A percentile compares a stretch with the other conserved stretches of the same genome.
These are phyloP conservation scores for Rhodomyrtus tomentosa DNA, from an alignment of 345 rosid genomes.

Conservation along the genomic window DNA sequence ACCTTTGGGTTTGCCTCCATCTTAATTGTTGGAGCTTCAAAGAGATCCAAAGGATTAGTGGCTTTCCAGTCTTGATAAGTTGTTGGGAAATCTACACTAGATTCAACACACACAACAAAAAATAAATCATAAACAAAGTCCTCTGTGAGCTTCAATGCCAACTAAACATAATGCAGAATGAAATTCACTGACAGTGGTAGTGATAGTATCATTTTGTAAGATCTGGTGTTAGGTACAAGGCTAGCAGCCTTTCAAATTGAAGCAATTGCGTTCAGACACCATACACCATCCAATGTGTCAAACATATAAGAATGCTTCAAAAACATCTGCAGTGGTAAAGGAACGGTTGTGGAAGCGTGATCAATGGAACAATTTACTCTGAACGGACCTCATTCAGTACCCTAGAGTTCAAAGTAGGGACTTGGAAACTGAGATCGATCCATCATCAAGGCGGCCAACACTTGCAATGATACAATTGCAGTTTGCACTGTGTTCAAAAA, in stretches of 20 bases:
- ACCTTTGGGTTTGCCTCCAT: constrained; percentile 87
- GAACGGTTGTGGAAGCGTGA: neutral
- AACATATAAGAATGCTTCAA: neutral
- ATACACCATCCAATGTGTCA: neutral
- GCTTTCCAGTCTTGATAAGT: constrained; percentile 66
- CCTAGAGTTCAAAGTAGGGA: neutral
- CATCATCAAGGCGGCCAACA: neutral
- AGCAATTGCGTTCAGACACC: neutral
- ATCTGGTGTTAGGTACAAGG: neutral
- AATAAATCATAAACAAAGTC: neutral
- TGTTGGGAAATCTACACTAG: constrained; percentile 87
- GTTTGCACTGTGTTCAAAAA: neutral
- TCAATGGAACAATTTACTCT: neutral
- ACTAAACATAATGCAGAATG: neutral
- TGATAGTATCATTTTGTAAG: neutral
- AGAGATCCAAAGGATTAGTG: constrained; percentile 69
- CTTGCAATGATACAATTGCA: neutral
- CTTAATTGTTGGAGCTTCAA: constrained; percentile 54
- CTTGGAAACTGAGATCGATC: neutral
- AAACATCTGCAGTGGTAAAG: neutral
- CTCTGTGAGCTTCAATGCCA: neutral
- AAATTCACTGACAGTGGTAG: neutral
- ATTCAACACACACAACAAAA: constrained; percentile 13
- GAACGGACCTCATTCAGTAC: neutral
- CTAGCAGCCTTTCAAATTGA: neutral